These are phyloP conservation scores for Xylaria telfairii DNA, from an alignment of 495 filamentous ascomycete genomes.

Conservation along the genomic window DNA sequence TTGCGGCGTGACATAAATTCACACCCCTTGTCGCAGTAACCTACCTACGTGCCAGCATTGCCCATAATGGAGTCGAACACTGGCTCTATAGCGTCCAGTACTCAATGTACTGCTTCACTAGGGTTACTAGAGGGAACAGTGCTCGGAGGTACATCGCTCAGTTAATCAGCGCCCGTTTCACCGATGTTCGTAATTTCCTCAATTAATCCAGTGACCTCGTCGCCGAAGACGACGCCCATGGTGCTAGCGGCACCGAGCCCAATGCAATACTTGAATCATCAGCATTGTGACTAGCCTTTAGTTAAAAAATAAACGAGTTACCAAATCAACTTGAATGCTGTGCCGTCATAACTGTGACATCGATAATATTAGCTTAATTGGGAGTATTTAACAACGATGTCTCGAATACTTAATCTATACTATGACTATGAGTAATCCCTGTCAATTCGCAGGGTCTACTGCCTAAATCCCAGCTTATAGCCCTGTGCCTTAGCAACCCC, in stretches of 20 bases:
- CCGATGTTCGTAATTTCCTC: slow-evolving; percentile 23
- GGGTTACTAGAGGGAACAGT: slow-evolving; percentile 24
- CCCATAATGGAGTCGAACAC: slow-evolving; percentile 13
- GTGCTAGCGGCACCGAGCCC: slow-evolving; percentile 7
- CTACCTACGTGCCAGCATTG: background rate
- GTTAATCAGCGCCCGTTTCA: slow-evolving; percentile 19
- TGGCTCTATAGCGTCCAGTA: slow-evolving; percentile 17
- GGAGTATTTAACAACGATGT: background rate
- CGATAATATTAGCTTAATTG: background rate
- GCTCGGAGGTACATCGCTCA: slow-evolving; percentile 19
- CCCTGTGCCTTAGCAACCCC: background rate
- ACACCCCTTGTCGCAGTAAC: slow-evolving; percentile 7
- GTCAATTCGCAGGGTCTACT: too few relatives aligned
- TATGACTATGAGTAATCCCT: background rate
- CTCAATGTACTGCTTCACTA: slow-evolving; percentile 8
- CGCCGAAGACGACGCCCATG: background rate
- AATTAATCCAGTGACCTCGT: slow-evolving; percentile 23
- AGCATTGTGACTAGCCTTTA: slow-evolving; percentile 16
- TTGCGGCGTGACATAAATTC: slow-evolving; percentile 22
- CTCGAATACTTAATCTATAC: background rate
- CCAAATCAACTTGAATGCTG: background rate
- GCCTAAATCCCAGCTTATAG: background rate
- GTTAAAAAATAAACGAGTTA: background rate
- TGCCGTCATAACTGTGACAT: background rate
- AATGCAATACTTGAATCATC: slow-evolving; percentile 18